Base-by-base conservation (phyloP, 257 asterid genomes). In the Nicotiana sylvestris region DNA sequence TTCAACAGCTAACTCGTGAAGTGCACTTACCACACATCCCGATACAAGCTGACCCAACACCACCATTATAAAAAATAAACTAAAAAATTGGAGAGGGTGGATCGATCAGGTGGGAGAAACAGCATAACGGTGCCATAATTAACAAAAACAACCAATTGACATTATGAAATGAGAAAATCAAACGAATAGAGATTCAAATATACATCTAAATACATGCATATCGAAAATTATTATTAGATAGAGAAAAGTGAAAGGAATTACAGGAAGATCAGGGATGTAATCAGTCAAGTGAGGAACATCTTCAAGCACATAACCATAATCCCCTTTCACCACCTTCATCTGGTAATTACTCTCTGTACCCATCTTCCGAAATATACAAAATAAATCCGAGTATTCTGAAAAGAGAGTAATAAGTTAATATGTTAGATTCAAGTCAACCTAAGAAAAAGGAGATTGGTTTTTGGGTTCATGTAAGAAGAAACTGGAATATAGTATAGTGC, bases 251-350 rank as follows among this genome's bases (percentile, higher is more conserved):
- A 43, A 43, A 9, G 12, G 3, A 43, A 43, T 43, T 43, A 92
- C 96, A 27, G 91, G 86, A 77, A 92, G 88, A 89, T 90, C 81
- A 81, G 91, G 86, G 81, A 92, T 85, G 91, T 90, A 92, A 84
- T 92, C 96, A 84, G 85, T 66, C 87, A 92, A 85, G 81, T 92
- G 96, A 82, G 96, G 96, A 83, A 92, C 93, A 82, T 92, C 96
- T 82, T 92, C 90, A 78, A 92, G 94, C 10, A 90, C 91, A 78
- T 89, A 92, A 3, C 96, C 96, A 29, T 65, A 83, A 29, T 88
- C 88, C 70, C 96, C 96, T 55, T 81, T 57, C 70, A 84, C 89
- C 86, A 88, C 94, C 88, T 92, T 92, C 92, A 88, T 87, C 88
- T 86, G 92, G 64, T 39, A 81, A 88, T 88, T 83, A 82, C 79